Evolutionary conservation across 768 basidiomycete species (phyloP).

Genomic region (Trametes punicea): DNA sequence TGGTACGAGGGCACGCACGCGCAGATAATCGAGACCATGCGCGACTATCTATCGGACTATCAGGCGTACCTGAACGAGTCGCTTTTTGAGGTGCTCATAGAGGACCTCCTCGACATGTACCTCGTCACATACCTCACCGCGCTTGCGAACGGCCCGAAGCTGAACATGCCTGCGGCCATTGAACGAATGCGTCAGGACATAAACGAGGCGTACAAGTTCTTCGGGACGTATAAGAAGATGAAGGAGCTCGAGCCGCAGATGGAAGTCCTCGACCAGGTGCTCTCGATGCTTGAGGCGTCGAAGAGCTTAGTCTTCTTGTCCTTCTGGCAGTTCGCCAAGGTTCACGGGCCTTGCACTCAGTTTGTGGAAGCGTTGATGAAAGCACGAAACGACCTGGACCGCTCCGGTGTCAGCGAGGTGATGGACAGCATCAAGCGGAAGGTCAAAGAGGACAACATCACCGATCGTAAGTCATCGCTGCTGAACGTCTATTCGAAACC

Average conservation of each 20-base stretch:
- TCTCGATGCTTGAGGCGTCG: conserved; percentile 79
- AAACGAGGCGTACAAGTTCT: conserved; percentile 73
- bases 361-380: conserved; percentile 92
- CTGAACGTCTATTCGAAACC: neutral
- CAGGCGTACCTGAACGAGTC: conserved; percentile 87
- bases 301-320: conserved; percentile 90
- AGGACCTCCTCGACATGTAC: conserved; percentile 90
- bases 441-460: conserved; percentile 82
- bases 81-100: conserved; percentile 86
- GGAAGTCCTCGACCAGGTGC: conserved; percentile 80
- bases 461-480: conserved; percentile 62
- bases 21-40: conserved; percentile 92
- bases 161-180: conserved; percentile 83
- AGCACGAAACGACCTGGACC: conserved; percentile 85
- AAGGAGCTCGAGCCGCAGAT: conserved; percentile 82
- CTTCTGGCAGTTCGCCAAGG: conserved; percentile 90
- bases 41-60: conserved; percentile 96
- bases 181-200: conserved; percentile 83
- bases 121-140: conserved; percentile 88
- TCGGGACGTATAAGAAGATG: conserved; percentile 70
- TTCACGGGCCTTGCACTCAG: conserved; percentile 87
- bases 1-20: conserved; percentile 92
- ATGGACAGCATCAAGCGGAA: conserved; percentile 93
- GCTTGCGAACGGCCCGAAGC: conserved; percentile 77
- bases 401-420: conserved; percentile 82